Evolutionary conservation across 2,329 filamentous ascomycete species (phyloP), one percentile per base, ranked within the genome.

Genomic region (Penicillium sp.): DNA sequence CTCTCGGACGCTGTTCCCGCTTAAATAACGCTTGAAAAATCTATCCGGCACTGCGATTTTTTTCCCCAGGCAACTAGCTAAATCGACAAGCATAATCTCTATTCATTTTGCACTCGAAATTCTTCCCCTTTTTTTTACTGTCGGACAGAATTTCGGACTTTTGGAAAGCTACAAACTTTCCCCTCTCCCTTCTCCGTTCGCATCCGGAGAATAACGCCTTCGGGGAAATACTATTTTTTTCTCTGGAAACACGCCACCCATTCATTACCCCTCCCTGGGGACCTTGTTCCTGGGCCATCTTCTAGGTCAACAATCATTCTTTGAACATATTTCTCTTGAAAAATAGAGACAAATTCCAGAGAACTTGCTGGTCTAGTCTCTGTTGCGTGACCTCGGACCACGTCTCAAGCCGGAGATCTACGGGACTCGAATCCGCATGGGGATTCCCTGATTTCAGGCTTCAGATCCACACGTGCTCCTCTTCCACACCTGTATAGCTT

Each of bases 151-250:
- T 7, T 4, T 27, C 26, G 26, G 37, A 23, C 11, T 21, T 5
- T 5, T 45, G 35, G n/a, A 53, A 54, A 49, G 48, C 50, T 44
- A 45, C 37, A 31, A 33, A n/a, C 26, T 4, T 14, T 21, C 3
- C 16, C 13, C 43, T 13, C 25, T 16, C 11, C 11, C 8, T 27
- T 25, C 45, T 61, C 59, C 59, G 59, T 54, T 53, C 44, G 44
- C 54, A 54, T 57, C 59, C 59, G 59, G 59, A 13, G 26, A 42
- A 43, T 45, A 49, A 58, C 46, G 25, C 49, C 54, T 57, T 51
- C 54, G 43, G 57, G 33, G 45, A 21, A 56, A 19, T 14, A 9
- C 14, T n/a, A 16, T 43, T 26, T 27, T 54, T 54, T 54, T 37
- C 19, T 19, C 26, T 54, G 56, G 59, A 59, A 54, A 31, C 10